Evolutionary conservation across 2,329 filamentous ascomycete genomes (phyloP).

Genomic region (Pseudonectria foliicola): DNA sequence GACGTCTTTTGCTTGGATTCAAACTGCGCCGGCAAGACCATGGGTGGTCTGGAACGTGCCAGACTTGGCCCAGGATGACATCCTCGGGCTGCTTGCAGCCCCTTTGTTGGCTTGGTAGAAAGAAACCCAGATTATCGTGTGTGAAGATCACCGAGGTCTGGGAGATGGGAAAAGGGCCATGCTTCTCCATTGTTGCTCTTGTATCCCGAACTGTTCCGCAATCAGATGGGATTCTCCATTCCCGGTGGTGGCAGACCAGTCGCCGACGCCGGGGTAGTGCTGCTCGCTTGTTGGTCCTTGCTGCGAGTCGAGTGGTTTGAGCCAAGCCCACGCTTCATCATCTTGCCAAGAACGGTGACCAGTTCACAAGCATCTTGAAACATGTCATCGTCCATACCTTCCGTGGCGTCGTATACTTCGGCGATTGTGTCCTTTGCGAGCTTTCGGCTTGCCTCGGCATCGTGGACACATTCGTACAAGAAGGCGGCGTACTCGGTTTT

Average conservation of each 20-base stretch:
- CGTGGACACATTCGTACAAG: conserved; percentile 85
- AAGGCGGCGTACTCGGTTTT: conserved; percentile 92
- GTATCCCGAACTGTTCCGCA: neutral
- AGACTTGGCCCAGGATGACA: too few species aligned
- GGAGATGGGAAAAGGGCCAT: neutral
- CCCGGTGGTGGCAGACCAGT: conserved; percentile 25
- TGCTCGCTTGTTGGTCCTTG: conserved; percentile 28
- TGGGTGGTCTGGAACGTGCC: neutral
- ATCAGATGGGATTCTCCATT: conserved; percentile 39
- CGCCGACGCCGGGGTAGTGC: conserved; percentile 15
- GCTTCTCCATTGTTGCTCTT: too few species aligned
- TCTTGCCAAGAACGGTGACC: conserved; percentile 76
- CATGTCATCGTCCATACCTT: conserved; percentile 92
- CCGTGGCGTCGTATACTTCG: conserved; percentile 84
- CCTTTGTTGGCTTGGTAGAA: too few species aligned
- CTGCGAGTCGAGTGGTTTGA: conserved; percentile 27
- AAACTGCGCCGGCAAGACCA: neutral
- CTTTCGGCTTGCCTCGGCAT: conserved; percentile 65
- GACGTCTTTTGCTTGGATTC: too few species aligned
- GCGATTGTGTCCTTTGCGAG: conserved; percentile 77
- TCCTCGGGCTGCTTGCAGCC: too few species aligned
- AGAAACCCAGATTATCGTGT: too few species aligned
- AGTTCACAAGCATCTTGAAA: conserved; percentile 87
- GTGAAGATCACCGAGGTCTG: too few species aligned
- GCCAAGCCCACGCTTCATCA: conserved; percentile 70